These are phyloP conservation scores for Tulasnella sp. DNA, from an alignment of 768 basidiomycete species.

Conservation along the genomic window DNA sequence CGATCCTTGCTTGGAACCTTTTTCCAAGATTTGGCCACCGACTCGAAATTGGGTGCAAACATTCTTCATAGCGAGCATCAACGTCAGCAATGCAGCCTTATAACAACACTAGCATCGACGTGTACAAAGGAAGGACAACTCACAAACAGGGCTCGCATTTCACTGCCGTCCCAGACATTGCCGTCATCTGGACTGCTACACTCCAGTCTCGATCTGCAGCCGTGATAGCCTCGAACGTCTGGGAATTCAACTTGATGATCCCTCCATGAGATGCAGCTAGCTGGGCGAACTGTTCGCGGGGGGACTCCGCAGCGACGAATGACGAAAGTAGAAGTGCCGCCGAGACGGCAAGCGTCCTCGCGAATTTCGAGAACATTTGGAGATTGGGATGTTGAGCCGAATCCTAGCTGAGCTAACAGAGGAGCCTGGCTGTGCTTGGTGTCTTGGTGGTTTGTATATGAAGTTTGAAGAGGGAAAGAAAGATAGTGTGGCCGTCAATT, in stretches of 20 bases:
- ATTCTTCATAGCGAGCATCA: conserved; percentile 44
- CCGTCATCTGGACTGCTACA: conserved; percentile 81
- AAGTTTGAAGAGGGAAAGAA: neutral
- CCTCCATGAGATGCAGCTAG: conserved; percentile 70
- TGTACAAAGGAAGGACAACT: conserved; percentile 30
- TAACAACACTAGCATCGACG: neutral
- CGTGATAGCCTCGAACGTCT: conserved; percentile 69
- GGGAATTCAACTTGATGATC: conserved; percentile 69
- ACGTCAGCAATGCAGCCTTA: neutral
- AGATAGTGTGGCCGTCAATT: neutral
- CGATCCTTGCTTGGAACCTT: conserved; percentile 51
- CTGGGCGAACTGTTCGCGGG: conserved; percentile 52
- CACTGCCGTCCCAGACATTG: conserved; percentile 59
- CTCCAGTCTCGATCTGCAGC: conserved; percentile 76
- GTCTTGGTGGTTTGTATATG: neutral
- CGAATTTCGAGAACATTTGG: neutral
- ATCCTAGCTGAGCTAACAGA: neutral
- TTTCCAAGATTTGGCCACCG: conserved; percentile 79
- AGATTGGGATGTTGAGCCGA: neutral
- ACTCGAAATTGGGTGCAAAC: conserved; percentile 76
- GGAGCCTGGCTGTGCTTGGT: neutral
- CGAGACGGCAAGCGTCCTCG: neutral
- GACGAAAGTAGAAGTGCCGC: neutral
- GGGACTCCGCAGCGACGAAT: conserved; percentile 9
- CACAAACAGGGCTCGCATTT: conserved; percentile 91